These are phyloP conservation scores for Puccinia novopanici DNA, from an alignment of 1,284 basidiomycete species.

Conservation along the genomic window DNA sequence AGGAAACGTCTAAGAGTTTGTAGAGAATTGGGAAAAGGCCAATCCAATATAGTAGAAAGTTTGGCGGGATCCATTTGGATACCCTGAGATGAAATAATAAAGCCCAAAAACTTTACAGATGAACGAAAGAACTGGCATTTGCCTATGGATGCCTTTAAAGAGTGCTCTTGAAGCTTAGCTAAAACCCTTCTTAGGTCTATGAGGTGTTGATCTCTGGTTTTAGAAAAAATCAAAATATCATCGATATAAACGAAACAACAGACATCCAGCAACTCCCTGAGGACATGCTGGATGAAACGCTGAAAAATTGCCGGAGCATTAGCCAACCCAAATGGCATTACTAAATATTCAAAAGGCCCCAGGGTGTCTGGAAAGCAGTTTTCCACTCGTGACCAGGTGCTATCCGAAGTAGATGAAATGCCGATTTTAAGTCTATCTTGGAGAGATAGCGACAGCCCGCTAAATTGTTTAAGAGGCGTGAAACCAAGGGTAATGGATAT, in stretches of 20 bases:
- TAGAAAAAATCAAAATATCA: constrained; percentile 38
- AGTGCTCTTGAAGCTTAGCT: constrained; percentile 5
- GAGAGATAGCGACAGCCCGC: constrained; percentile 13
- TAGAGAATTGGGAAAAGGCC: constrained; percentile 26
- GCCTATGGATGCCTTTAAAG: not conserved
- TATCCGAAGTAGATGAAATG: too few species aligned
- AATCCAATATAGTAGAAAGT: constrained; percentile 57
- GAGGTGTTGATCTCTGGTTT: not conserved
- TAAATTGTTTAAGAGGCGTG: constrained; percentile 14
- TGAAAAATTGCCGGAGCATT: constrained; percentile 57
- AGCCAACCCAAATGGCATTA: too few species aligned
- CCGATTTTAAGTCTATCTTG: too few species aligned
- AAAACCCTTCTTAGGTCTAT: constrained; percentile 18
- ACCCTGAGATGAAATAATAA: constrained; percentile 5
- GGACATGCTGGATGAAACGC: constrained; percentile 25
- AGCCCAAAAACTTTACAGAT: constrained; percentile 33
- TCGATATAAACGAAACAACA: constrained; percentile 44
- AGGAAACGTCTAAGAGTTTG: not conserved
- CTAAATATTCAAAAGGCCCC: too few species aligned
- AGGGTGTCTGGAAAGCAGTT: too few species aligned
- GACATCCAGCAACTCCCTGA: constrained; percentile 23
- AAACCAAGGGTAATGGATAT: not conserved
- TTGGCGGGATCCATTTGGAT: constrained; percentile 17
- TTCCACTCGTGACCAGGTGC: too few species aligned
- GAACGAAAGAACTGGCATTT: constrained; percentile 28